phyloP scores from a whole-genome alignment of 495 filamentous ascomycete genomes.

The Bryoglossum gracile region DNA sequence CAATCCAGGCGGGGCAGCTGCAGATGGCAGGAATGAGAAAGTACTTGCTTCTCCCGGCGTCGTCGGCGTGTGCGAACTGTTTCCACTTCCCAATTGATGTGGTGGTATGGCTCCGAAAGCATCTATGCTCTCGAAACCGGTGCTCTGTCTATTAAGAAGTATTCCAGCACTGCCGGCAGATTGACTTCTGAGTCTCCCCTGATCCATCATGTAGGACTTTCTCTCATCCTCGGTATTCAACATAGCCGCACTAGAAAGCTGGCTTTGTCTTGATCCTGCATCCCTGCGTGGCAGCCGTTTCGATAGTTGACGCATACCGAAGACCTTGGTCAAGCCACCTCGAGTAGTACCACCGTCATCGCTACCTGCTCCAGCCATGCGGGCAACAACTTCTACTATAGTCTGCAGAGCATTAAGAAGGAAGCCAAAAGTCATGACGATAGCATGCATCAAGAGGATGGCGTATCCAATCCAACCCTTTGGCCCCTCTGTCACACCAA shows the following conservation, averaged over 20 bases:
- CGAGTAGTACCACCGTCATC: constrained; percentile 66
- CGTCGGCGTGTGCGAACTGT: constrained; percentile 57
- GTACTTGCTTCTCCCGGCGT: constrained; percentile 60
- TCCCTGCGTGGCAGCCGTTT: constrained; percentile 59
- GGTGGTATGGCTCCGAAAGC: constrained; percentile 14
- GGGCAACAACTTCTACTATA: constrained; percentile 75
- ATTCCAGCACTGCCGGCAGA: constrained; percentile 73
- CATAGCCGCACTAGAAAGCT: constrained; percentile 76
- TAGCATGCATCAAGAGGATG: constrained; percentile 78
- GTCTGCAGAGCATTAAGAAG: constrained; percentile 89
- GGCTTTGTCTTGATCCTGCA: constrained; percentile 57
- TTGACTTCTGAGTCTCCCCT: constrained; percentile 66
- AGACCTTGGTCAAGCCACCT: constrained; percentile 84
- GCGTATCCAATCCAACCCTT: constrained; percentile 94
- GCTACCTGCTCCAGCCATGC: constrained; percentile 72
- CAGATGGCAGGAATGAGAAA: constrained; percentile 60
- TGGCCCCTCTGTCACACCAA: constrained; percentile 65
- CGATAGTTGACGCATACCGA: constrained; percentile 88
- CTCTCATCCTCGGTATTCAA: constrained; percentile 54
- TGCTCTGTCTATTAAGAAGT: constrained; percentile 51
- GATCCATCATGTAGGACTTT: constrained; percentile 56
- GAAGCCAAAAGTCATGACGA: constrained; percentile 88
- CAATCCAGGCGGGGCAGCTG: constrained; percentile 20
- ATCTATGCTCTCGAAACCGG: constrained; percentile 18
- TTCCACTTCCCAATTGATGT: constrained; percentile 29